Base-by-base conservation (phyloP, 2,329 filamentous ascomycete species). In the Fusarium concolor region DNA sequence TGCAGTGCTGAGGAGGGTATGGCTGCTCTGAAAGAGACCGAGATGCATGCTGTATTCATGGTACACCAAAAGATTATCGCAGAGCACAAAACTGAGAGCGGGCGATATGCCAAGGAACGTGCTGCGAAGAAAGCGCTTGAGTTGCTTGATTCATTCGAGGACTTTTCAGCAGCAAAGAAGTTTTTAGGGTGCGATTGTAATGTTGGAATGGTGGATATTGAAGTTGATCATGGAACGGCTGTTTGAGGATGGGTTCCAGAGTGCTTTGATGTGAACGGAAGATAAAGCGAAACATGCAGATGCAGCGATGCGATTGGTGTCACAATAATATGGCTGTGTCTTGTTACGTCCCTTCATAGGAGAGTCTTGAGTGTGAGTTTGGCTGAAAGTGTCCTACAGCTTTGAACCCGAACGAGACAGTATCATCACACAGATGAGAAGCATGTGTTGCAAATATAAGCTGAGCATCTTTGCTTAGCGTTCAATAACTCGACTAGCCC, bases 1-100 rank as follows among this genome's bases (percentile, higher is more conserved):
- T 75, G 72, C 28, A 62, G 67, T 6, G 76, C 81, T 2, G 84
- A 86, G 56, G 77, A 82, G 17, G 82, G 80, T 12, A 76, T 76
- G 14, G 72, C 72, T 17, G 78, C 76, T 14, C 37, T 83, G 15
- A 80, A 74, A 11, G 78, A 78, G 7, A 87, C 70, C 77, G 85
- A 82, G 69, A 86, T 94, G 8, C 81, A 92, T 1, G 91, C 90
- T 9, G 93, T 88, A 24, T 84, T 97, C 10, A 84, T 96, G 75
- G 85, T 97, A 15, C 95, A 98, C 74, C 86, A 88, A 14, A 77
- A 84, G 41, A 85, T 94, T 11, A 78, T 92, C n/a, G 87, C 88
- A 3, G 83, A 88, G 65, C 87, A 84, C 2, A 81, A 83, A 35
- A 87, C 87, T 2, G 86, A 84, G 68, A 93, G 89, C 50, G 86